Evolutionary conservation across 306 rosid species (phyloP).

Genomic region (Quercus robur): DNA sequence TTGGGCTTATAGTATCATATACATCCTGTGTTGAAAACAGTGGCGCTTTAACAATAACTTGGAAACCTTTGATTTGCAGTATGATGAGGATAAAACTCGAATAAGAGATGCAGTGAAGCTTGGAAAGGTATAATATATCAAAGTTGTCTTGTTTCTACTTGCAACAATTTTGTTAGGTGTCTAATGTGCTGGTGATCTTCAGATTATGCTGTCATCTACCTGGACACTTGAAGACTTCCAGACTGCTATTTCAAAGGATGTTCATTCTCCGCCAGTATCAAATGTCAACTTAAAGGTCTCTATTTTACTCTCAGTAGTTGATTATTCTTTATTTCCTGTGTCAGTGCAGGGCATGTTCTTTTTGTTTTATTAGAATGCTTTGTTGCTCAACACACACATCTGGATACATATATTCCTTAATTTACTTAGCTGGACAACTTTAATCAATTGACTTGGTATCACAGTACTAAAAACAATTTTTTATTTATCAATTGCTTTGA

Average conservation of each 20-base stretch:
- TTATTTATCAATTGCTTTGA: background rate
- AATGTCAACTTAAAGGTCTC: constrained; percentile 73
- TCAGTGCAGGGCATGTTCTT: constrained; percentile 4
- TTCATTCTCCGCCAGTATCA: constrained; percentile 52
- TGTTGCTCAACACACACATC: constrained; percentile 1
- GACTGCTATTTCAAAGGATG: constrained; percentile 48
- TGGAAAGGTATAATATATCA: constrained; percentile 63
- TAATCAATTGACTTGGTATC: background rate
- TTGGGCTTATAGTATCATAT: background rate
- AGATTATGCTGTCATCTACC: constrained; percentile 56
- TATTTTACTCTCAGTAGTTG: constrained; percentile 3
- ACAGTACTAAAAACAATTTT: background rate
- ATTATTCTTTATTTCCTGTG: background rate
- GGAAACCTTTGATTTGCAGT: constrained; percentile 51
- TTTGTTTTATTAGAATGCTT: constrained; percentile 1
- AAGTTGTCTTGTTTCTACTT: constrained; percentile 19
- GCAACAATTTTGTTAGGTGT: constrained; percentile 16
- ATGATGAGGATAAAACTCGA: constrained; percentile 66
- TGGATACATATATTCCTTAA: background rate
- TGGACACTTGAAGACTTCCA: constrained; percentile 72
- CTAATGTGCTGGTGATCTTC: constrained; percentile 23
- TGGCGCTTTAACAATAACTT: background rate
- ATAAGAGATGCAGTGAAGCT: constrained; percentile 77
- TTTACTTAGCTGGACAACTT: background rate
- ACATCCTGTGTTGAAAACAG: background rate